Percentiles rank a stretch among this genome's conserved stretches.
phyloP scores from a whole-genome alignment of 169 alveolate species.

The Toxoplasma gondii region DNA sequence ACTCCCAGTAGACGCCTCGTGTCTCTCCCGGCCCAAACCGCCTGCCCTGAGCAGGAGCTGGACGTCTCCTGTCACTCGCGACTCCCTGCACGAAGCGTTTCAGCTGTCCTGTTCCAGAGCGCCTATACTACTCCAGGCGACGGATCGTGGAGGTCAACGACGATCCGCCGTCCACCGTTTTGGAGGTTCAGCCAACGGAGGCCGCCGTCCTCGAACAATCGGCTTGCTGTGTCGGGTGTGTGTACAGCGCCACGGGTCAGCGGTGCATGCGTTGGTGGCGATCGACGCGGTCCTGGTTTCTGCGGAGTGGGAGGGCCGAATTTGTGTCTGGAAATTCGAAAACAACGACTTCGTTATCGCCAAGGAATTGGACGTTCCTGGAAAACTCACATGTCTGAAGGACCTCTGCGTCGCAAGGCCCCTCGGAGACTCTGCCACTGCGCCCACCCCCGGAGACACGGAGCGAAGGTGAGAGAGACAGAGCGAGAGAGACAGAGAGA shows the following conservation, averaged over 20 bases:
- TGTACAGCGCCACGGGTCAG: slow-evolving; percentile 6
- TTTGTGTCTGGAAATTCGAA: slow-evolving; percentile 1
- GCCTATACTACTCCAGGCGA: too few relatives aligned
- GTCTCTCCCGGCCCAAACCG: too few relatives aligned
- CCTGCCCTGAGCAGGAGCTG: too few relatives aligned
- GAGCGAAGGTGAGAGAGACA: background rate
- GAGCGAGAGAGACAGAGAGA: background rate
- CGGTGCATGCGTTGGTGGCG: background rate
- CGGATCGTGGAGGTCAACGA: too few relatives aligned
- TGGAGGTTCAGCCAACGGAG: too few relatives aligned
- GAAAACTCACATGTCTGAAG: background rate
- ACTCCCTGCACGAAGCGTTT: too few relatives aligned
- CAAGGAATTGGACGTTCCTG: background rate
- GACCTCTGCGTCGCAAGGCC: background rate
- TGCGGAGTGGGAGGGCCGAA: slow-evolving; percentile 8
- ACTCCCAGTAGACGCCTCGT: too few relatives aligned
- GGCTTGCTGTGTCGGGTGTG: background rate
- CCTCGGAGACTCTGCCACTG: background rate
- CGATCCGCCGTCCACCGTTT: too few relatives aligned
- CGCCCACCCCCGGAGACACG: background rate
- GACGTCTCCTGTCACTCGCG: too few relatives aligned
- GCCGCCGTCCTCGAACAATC: background rate
- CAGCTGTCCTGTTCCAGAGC: too few relatives aligned
- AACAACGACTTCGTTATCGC: background rate
- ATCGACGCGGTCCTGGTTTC: background rate